Conservation (phyloP, 176 grass and related monocot genomes). For the Oryza glumipatula region DNA sequence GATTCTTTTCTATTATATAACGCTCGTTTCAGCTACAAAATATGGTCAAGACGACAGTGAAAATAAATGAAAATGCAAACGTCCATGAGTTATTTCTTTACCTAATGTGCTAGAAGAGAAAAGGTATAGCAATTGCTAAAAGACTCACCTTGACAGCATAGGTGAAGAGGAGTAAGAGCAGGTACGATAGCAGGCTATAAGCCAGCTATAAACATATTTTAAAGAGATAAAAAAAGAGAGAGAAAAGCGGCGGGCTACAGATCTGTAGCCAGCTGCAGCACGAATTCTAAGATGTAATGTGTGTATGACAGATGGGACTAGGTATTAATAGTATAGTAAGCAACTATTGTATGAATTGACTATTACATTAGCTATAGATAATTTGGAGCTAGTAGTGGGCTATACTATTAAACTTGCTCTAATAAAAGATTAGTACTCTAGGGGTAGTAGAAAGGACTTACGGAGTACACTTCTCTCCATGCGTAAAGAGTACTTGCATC, state of each 20-base stretch:
- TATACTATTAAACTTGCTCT: no score
- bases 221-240: no score
- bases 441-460: background rate
- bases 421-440: background rate
- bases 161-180: conserved; percentile 11
- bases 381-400: no score
- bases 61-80: background rate
- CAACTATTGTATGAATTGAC: no score
- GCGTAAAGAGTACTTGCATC: background rate
- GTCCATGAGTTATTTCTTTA: background rate
- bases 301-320: no score
- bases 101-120: conserved; percentile 4
- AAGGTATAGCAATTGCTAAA: background rate
- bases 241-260: no score
- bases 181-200: no score
- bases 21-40: background rate
- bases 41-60: background rate
- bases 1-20: background rate
- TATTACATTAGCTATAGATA: no score
- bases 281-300: no score
- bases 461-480: background rate
- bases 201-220: no score
- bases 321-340: no score
- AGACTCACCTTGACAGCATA: conserved; percentile 11
- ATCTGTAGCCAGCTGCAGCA: no score